These are phyloP conservation scores for Ascochyta clinopodiicola DNA, from an alignment of 2,329 filamentous ascomycete species.

Conservation along the genomic window DNA sequence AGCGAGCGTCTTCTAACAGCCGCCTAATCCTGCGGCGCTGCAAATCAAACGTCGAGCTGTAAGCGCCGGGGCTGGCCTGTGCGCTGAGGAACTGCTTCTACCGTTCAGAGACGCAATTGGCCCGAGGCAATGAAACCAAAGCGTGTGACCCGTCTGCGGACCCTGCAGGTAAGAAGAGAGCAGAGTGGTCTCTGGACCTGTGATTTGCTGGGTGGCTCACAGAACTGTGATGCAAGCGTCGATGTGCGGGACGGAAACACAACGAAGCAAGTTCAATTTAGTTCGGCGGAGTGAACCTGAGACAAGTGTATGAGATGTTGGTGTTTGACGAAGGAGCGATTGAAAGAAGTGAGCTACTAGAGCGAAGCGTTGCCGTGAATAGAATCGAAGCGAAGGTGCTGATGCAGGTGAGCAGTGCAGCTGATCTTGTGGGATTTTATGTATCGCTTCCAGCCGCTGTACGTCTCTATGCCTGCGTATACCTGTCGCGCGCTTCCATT, in stretches of 20 bases:
- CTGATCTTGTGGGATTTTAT: slow-evolving; percentile 45
- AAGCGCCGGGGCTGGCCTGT: slow-evolving; percentile 40
- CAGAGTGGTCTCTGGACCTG: slow-evolving; percentile 19
- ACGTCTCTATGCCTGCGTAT: slow-evolving; percentile 32
- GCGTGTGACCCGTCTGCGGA: slow-evolving; percentile 45
- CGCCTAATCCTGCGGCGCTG: slow-evolving; percentile 27
- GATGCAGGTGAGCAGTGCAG: slow-evolving; percentile 31
- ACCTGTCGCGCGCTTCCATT: slow-evolving; percentile 48
- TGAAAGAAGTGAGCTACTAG: slow-evolving; percentile 11
- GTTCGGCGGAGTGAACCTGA: slow-evolving; percentile 27
- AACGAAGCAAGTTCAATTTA: slow-evolving; percentile 11
- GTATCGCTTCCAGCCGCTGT: slow-evolving; percentile 46
- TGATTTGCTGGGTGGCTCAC: slow-evolving; percentile 36
- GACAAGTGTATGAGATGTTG: slow-evolving; percentile 39
- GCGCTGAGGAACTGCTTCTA: slow-evolving; percentile 21
- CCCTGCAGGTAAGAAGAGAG: slow-evolving; percentile 43
- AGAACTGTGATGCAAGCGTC: slow-evolving; percentile 36
- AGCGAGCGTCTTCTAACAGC: slow-evolving; percentile 37
- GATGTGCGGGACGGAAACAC: slow-evolving; percentile 34
- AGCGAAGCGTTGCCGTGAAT: slow-evolving; percentile 28
- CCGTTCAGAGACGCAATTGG: slow-evolving; percentile 28
- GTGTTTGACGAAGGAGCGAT: slow-evolving; percentile 24
- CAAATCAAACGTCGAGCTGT: slow-evolving; percentile 30
- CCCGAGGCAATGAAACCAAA: slow-evolving; percentile 37
- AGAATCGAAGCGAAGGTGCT: slow-evolving; percentile 25